Percentiles rank a stretch among this genome's conserved stretches.
Evolutionary conservation across 352 stramenopile species (phyloP).

Genomic region (Pythium rishiriense): DNA sequence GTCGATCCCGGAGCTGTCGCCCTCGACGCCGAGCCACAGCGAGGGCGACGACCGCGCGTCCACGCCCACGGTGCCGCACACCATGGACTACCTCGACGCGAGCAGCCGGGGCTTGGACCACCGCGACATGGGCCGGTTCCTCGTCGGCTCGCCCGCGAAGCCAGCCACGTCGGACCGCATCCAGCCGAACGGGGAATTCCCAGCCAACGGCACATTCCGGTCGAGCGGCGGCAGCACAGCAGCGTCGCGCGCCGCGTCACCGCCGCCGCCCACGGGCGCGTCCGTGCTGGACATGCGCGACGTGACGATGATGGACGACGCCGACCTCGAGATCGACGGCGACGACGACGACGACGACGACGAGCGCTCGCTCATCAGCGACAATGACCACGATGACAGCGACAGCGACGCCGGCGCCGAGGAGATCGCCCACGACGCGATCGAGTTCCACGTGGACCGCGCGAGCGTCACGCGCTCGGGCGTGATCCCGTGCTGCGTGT

Average conservation of each 20-base stretch:
- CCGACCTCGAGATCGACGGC: constrained; percentile 22
- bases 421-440: constrained; percentile 70
- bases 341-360: constrained; percentile 33
- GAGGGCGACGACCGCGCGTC: constrained; percentile 8
- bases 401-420: constrained; percentile 45
- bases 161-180: neutral
- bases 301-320: constrained; percentile 30
- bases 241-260: neutral
- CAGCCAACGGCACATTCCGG: neutral
- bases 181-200: constrained; percentile 1
- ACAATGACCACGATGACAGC: constrained; percentile 42
- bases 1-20: constrained; percentile 30
- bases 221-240: neutral
- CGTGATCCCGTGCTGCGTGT: constrained; percentile 81
- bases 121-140: neutral
- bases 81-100: constrained; percentile 10
- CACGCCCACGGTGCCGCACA: constrained; percentile 17
- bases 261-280: neutral
- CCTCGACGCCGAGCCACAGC: constrained; percentile 5
- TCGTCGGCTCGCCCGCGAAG: neutral
- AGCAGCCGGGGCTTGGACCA: neutral
- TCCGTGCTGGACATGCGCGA: constrained; percentile 31
- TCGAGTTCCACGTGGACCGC: constrained; percentile 73
- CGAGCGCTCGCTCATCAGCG: constrained; percentile 24
- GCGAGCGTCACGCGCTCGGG: constrained; percentile 67